Evolutionary conservation across 1,139 yeast species (phyloP).

Genomic region (Pichia sp.): DNA sequence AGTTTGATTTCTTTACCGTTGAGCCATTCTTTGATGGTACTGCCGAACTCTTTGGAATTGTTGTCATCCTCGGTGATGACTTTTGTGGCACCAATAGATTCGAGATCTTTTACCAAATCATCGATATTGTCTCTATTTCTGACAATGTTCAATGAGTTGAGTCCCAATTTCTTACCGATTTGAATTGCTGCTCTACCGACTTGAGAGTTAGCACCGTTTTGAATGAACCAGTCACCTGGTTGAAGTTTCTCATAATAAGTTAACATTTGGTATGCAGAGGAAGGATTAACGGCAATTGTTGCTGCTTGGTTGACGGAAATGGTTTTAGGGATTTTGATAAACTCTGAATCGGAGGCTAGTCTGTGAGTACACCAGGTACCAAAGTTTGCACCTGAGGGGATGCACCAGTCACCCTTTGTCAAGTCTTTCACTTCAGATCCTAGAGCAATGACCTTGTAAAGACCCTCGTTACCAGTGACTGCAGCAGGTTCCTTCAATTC

Average conservation of each 20-base stretch:
- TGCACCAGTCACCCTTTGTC: conserved; percentile 78
- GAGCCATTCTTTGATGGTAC: conserved; percentile 56
- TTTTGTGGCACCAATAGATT: conserved; percentile 69
- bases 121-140: conserved; percentile 77
- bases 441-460: conserved; percentile 71
- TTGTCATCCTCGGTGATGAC: conserved; percentile 88
- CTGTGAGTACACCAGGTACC: conserved; percentile 97
- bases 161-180: conserved; percentile 68
- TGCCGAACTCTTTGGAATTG: conserved; percentile 55
- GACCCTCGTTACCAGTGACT: conserved; percentile 91
- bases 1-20: conserved; percentile 55
- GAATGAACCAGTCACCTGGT: conserved; percentile 89
- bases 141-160: conserved; percentile 79
- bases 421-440: conserved; percentile 50
- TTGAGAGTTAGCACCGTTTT: conserved; percentile 94
- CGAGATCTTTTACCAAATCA: conserved; percentile 50
- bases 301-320: conserved; percentile 67
- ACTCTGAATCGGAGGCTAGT: conserved; percentile 39
- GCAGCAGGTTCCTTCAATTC: conserved; percentile 54
- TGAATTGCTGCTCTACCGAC: conserved; percentile 95
- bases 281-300: conserved; percentile 84
- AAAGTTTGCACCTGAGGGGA: conserved; percentile 73
- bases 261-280: conserved; percentile 87
- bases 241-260: conserved; percentile 47
- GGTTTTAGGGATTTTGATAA: conserved; percentile 43